phyloP scores from a whole-genome alignment of 805 yeast genomes.

The Metschnikowia dekortorum region DNA sequence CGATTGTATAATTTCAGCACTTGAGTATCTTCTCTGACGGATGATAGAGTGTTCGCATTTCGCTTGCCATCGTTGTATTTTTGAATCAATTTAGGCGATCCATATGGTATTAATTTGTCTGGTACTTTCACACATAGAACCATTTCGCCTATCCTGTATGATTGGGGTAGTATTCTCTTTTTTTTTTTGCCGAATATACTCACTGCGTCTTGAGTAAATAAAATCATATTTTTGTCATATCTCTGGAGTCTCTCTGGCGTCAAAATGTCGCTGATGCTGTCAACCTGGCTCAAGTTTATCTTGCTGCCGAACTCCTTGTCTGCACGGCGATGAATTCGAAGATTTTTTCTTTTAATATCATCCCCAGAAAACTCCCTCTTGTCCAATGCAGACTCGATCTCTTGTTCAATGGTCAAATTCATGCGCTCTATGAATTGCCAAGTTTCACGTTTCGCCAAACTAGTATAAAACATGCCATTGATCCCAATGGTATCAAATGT shows the following conservation, averaged over 20 bases:
- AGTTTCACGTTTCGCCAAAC: constrained; percentile 24
- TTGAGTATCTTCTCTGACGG: constrained; percentile 14
- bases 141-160: constrained; percentile 32
- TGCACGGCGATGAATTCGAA: constrained; percentile 11
- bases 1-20: constrained; percentile 32
- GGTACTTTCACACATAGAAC: constrained; percentile 32
- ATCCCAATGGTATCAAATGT: constrained; percentile 30
- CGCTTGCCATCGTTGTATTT: constrained; percentile 29
- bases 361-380: constrained; percentile 23
- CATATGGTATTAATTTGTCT: constrained; percentile 29
- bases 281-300: constrained; percentile 6
- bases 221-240: constrained; percentile 1
- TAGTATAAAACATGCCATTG: constrained; percentile 30
- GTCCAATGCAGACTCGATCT: constrained; percentile 30
- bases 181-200: constrained; percentile 33
- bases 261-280: constrained; percentile 25
- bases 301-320: constrained; percentile 2
- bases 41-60: constrained; percentile 1
- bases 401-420: constrained; percentile 31
- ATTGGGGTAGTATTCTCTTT: constrained; percentile 31
- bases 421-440: constrained; percentile 30
- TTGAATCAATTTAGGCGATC: constrained; percentile 34
- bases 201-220: constrained; percentile 16
- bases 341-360: constrained; percentile 32
- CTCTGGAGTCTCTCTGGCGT: constrained; percentile 11